Percentiles rank a stretch among this genome's conserved stretches.
Conservation (phyloP, 2,329 filamentous ascomycete species). For the Aspergillus cejpii region DNA sequence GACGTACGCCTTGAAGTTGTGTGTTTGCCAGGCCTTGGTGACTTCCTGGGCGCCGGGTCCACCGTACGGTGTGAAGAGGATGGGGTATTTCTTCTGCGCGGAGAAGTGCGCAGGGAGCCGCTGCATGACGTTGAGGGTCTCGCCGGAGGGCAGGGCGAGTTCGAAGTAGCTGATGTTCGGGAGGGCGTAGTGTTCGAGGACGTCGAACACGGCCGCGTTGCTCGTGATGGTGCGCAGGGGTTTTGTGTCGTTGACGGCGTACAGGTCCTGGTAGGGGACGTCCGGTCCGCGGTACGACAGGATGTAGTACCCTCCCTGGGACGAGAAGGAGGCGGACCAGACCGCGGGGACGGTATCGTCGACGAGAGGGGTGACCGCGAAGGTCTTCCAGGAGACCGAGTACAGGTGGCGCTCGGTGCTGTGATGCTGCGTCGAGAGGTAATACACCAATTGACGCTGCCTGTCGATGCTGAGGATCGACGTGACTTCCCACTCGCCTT, state of each 20-base stretch:
- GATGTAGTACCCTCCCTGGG: conserved; percentile 57
- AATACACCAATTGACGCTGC: conserved; percentile 54
- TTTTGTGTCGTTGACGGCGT: conserved; percentile 49
- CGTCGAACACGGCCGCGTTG: conserved; percentile 52
- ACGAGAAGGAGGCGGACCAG: conserved; percentile 61
- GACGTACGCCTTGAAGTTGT: conserved; percentile 58
- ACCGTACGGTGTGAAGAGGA: conserved; percentile 62
- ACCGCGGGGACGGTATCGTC: conserved; percentile 53
- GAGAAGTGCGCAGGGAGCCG: conserved; percentile 60
- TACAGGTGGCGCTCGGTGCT: conserved; percentile 63
- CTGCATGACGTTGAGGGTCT: conserved; percentile 58
- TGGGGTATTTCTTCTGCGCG: conserved; percentile 56
- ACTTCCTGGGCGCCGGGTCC: conserved; percentile 60
- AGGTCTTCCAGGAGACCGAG: conserved; percentile 53
- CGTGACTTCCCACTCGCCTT: conserved; percentile 60
- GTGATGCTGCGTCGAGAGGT: conserved; percentile 58
- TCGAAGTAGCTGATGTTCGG: conserved; percentile 60
- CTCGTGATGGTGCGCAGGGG: conserved; percentile 54
- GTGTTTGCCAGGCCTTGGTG: conserved; percentile 49
- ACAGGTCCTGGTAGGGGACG: conserved; percentile 63
- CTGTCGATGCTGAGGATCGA: conserved; percentile 55
- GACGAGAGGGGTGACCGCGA: conserved; percentile 53
- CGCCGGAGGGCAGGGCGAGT: conserved; percentile 56
- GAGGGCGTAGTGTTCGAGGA: conserved; percentile 54
- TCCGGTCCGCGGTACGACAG: conserved; percentile 60